Conservation (phyloP, 805 yeast species). For the Metschnikowia continentalis region DNA sequence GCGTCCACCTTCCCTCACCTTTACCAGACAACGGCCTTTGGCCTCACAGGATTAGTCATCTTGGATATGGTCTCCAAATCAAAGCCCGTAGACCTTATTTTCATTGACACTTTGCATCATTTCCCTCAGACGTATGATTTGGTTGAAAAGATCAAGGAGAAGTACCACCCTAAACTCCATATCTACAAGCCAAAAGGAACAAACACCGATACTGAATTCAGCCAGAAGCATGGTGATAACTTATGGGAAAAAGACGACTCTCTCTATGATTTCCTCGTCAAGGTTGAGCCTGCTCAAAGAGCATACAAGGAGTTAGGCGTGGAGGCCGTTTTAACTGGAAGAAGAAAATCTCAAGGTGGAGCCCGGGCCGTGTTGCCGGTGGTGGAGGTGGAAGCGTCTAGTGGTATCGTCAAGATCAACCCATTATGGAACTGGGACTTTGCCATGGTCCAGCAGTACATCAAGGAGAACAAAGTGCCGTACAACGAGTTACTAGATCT, state of each 20-base stretch:
- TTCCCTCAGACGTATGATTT: constrained; percentile 89
- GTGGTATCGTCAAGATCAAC: constrained; percentile 78
- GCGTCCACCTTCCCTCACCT: constrained; percentile 75
- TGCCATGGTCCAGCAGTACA: constrained; percentile 61
- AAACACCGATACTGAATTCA: constrained; percentile 58
- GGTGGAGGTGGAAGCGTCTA: constrained; percentile 66
- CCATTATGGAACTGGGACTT: constrained; percentile 86
- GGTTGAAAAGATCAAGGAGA: constrained; percentile 51
- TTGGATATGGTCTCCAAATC: constrained; percentile 64
- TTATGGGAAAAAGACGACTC: constrained; percentile 83
- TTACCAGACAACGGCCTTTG: constrained; percentile 92
- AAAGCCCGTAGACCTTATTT: constrained; percentile 65
- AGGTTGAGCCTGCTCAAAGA: constrained; percentile 88
- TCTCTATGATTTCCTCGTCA: constrained; percentile 78
- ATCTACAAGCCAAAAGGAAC: constrained; percentile 64
- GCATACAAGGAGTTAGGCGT: constrained; percentile 73
- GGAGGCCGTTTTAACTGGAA: constrained; percentile 87
- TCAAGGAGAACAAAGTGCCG: constrained; percentile 71
- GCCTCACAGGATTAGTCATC: constrained; percentile 86
- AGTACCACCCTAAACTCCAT: constrained; percentile 57
- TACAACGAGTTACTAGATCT: constrained; percentile 77
- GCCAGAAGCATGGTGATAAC: constrained; percentile 61
- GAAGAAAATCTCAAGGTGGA: constrained; percentile 89
- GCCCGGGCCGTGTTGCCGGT: constrained; percentile 67
- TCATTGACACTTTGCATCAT: constrained; percentile 87